These are phyloP conservation scores for Komagataella mondaviorum DNA, from an alignment of 805 yeast genomes.

Conservation along the genomic window DNA sequence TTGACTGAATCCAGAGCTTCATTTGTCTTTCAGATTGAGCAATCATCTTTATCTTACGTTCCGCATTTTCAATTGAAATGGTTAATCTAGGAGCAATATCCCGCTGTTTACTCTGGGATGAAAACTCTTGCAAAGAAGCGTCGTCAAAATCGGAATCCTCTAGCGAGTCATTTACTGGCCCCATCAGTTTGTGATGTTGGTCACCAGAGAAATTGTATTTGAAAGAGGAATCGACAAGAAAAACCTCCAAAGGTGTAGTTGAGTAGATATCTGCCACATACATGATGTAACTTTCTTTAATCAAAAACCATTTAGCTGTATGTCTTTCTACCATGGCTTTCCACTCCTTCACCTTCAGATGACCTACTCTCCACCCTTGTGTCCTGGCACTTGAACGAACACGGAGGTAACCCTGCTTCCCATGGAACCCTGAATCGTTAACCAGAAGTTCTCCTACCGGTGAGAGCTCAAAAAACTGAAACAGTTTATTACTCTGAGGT, in stretches of 20 bases:
- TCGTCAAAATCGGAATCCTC: conserved; percentile 21
- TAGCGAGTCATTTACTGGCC: neutral
- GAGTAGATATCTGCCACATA: conserved; percentile 79
- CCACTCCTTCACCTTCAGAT: conserved; percentile 65
- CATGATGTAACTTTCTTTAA: conserved; percentile 73
- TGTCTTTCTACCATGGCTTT: conserved; percentile 85
- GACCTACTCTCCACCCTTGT: conserved; percentile 95
- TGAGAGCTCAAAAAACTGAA: conserved; percentile 83
- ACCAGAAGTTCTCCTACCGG: conserved; percentile 76
- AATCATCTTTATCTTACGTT: conserved; percentile 61
- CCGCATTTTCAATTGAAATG: conserved; percentile 56
- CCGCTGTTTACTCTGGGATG: conserved; percentile 6
- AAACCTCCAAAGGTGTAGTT: conserved; percentile 84
- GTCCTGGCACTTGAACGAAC: conserved; percentile 73
- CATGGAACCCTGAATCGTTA: conserved; percentile 67
- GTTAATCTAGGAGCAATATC: conserved; percentile 31
- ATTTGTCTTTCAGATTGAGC: conserved; percentile 55
- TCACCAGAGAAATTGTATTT: conserved; percentile 34
- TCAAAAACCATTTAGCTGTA: conserved; percentile 82
- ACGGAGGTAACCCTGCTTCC: conserved; percentile 81
- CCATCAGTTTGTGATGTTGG: neutral
- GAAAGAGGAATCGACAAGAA: conserved; percentile 72
- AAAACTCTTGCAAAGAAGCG: conserved; percentile 10
- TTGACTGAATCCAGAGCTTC: conserved; percentile 63
- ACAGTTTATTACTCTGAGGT: conserved; percentile 71